Conservation (phyloP, 805 yeast genomes). For the Ogataea philodendri region DNA sequence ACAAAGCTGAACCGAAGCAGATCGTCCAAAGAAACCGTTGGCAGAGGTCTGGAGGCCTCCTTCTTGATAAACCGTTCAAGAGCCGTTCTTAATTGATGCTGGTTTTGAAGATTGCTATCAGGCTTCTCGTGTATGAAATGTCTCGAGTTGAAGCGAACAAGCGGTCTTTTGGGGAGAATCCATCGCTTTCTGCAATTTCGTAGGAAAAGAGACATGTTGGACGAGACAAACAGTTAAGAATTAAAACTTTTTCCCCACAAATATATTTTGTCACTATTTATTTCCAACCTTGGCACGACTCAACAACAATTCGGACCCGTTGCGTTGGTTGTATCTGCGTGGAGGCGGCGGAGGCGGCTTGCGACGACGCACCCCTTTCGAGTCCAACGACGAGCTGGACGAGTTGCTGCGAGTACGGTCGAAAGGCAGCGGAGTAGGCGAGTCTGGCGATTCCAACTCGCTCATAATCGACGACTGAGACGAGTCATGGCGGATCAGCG, state of each 20-base stretch:
- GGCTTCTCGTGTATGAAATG: slow-evolving; percentile 1
- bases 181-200: slow-evolving; percentile 5
- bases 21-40: slow-evolving; percentile 51
- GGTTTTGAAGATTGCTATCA: slow-evolving; percentile 10
- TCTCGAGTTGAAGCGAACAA: slow-evolving; percentile 1
- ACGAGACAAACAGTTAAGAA: background rate
- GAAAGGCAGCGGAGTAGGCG: slow-evolving; percentile 10
- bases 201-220: slow-evolving; percentile 1
- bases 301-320: slow-evolving; percentile 20
- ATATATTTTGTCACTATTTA: slow-evolving; percentile 1
- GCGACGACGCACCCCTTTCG: slow-evolving; percentile 12
- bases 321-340: slow-evolving; percentile 11
- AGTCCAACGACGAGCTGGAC: slow-evolving; percentile 19
- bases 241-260: slow-evolving; percentile 1
- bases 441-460: slow-evolving; percentile 18
- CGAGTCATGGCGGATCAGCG: slow-evolving; percentile 10
- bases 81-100: slow-evolving; percentile 20
- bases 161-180: background rate
- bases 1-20: slow-evolving; percentile 45
- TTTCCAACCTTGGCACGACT: slow-evolving; percentile 19
- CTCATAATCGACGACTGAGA: slow-evolving; percentile 20
- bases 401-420: slow-evolving; percentile 16
- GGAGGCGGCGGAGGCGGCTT: slow-evolving; percentile 27
- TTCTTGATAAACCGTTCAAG: slow-evolving; percentile 58
- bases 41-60: slow-evolving; percentile 51